phyloP scores from a whole-genome alignment of 2,329 filamentous ascomycete genomes.

The Fonsecaea erecta region DNA sequence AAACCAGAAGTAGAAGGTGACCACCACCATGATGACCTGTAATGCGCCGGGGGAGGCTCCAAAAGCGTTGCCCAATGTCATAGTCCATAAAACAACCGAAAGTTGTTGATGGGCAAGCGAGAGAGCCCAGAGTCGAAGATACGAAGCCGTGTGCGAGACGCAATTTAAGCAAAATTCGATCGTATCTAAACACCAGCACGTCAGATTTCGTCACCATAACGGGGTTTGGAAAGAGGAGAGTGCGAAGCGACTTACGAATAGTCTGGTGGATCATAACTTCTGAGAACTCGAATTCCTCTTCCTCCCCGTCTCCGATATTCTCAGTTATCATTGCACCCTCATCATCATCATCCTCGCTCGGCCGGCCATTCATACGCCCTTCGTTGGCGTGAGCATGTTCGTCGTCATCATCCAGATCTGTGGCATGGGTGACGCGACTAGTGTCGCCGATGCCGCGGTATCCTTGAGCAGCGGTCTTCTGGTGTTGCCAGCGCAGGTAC shows the following conservation, averaged over 20 bases:
- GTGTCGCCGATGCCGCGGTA: conserved; percentile 90
- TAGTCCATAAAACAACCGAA: conserved; percentile 91
- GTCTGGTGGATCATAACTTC: conserved; percentile 99
- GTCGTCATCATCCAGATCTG: conserved; percentile 88
- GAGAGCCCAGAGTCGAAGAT: conserved; percentile 96
- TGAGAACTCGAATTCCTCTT: conserved; percentile 96
- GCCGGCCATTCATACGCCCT: conserved; percentile 60
- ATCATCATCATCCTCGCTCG: conserved; percentile 74
- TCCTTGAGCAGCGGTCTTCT: conserved; percentile 80
- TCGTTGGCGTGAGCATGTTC: conserved; percentile 18
- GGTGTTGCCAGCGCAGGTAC: conserved; percentile 92
- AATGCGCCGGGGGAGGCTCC: conserved; percentile 61
- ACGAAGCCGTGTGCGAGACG: conserved; percentile 97
- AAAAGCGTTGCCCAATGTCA: conserved; percentile 86
- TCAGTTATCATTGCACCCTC: conserved; percentile 90
- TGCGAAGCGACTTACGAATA: conserved; percentile 70
- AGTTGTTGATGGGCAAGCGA: conserved; percentile 98
- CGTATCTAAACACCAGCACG: conserved; percentile 23
- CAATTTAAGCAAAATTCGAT: conserved; percentile 96
- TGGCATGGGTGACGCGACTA: conserved; percentile 79
- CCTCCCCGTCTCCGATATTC: conserved; percentile 75
- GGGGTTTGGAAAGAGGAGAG: neutral
- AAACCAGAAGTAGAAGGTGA: conserved; percentile 89
- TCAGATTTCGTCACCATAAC: neutral
- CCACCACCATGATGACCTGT: conserved; percentile 79